Evolutionary conservation across 1,284 basidiomycete genomes (phyloP), one percentile per base, ranked within the genome.

Genomic region (Sanghuangporus baumii): DNA sequence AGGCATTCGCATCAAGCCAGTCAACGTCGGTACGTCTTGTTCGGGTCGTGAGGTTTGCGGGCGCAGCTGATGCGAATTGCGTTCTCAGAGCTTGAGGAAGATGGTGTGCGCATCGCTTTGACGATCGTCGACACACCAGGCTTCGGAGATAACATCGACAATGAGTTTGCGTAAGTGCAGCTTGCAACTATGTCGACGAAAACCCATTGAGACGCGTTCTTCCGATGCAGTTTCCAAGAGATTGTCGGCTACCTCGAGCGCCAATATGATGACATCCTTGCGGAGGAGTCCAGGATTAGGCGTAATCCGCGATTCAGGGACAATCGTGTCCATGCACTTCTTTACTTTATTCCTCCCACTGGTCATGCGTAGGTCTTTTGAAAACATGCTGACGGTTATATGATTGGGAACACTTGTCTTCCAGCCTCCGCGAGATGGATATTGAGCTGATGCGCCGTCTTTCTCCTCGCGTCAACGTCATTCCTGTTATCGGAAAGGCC

Each of bases 251-350:
- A 99, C 79, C 89, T 99, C 66, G 97, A 99, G 76, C 90, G 96
- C 66, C 96, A 99, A 86, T 99, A 99, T 79, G 97, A 99, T 69
- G 96, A 99, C 71, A 98, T 99, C 74, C 83, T 99, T 66, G 95
- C 96, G 9, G 96, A 99, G 76, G 97, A 99, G 80, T 96, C 94
- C 66, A 88, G 97, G 72, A 99, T 99, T 81, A 99, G 98, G 81
- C 96, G 97, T 84, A 98, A 98, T 80, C 96, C 96, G 26, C 91
- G 97, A 67, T 99, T 98, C 86, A 88, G 95, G 73, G 97, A 99
- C 79, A 98, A 98, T 81, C 85, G 95, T 67, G 86, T 96, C 12
- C 97, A 99, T 71, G 96, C 94, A 16, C 81, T 99, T 59, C 85
- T 99, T 65, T 99, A 99, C 82, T 99, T 99, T 75, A 98, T 99